Base-by-base conservation (phyloP, 495 filamentous ascomycete species). In the Hypomontagnella monticulosa region DNA sequence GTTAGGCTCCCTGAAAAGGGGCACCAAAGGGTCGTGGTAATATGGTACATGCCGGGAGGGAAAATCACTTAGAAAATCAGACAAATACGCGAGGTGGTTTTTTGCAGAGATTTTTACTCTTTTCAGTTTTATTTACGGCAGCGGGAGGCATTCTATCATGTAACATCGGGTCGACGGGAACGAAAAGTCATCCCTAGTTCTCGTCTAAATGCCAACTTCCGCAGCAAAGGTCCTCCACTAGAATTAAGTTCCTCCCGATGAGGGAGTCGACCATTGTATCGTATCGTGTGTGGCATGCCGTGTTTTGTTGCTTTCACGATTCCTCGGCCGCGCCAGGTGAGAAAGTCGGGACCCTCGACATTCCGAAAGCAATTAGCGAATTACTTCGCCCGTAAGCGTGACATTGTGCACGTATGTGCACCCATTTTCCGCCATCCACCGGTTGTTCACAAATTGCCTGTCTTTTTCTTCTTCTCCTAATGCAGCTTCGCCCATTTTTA, bases 71-170 rank as follows among this genome's bases (percentile, higher is more conserved):
- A 42, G 20, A 43, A 14, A 53, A 46, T 12, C 9, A 16, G 18
- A 32, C n/a, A 15, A 30, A 47, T 10, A 36, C 47, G 5, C 14
- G 14, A 57, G 11, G 36, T 16, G 36, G 46, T 12, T 6, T 18
- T 38, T 59, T 63, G 42, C 7, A 63, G 50, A 63, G 66, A 50
- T 69, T 69, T 69, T 69, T 63, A 69, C 66, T 63, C 66, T 63
- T 68, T 69, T 69, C 43, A 16, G 59, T 68, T 59, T 56, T 69
- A 69, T 69, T 58, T 69, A 69, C 66, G 66, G 50, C 23, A 55
- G 60, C 66, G 56, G 66, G 15, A 56, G 66, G 60, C 66, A 69
- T 63, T 46, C 49, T 59, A 52, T 65, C 61, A 59, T 63, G 48
- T 34, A 57, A 51, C 43, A 44, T 50, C 18, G 1, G 49, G 42